Evolutionary conservation across 768 basidiomycete species (phyloP), one percentile per base, ranked within the genome.

Genomic region (Podaxis carcinomalis): DNA sequence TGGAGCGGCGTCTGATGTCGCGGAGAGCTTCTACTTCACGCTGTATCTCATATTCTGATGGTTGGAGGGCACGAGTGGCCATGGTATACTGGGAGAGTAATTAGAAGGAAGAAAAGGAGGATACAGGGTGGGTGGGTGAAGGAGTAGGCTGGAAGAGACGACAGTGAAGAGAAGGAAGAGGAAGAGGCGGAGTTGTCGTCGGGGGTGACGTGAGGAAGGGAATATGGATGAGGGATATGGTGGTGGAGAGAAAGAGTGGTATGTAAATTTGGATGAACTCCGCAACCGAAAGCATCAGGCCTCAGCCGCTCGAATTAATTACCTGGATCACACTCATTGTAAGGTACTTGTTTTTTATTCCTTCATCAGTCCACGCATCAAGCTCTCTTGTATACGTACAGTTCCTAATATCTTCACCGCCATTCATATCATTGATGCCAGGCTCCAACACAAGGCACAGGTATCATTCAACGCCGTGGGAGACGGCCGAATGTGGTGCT

Each of bases 11-110:
- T 61, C 83, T 83, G 66, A 97, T 85, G 75, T 93, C 92, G 65
- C 89, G 84, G 42, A 94, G 80, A 46, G 89, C 88, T 71, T 94
- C 90, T 44, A 92, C 89, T 78, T 94, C 92, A 65, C 91, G 86
- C 70, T 87, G 86, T 64, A 93, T 93, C 75, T 93, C 92, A 72
- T 88, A 85, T 67, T 89, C 84, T 27, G 89, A 91, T 62, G 91
- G 90, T 67, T 92, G 89, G 76, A 91, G 84, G 59, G 74, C 68
- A 63, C 73, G 74, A 44, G 78, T 62, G 56, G 78, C 71, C 79
- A 80, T 79, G 66, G 61, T 51, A 61, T 23, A 62, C 57, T 56
- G 56, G 19, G 52, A 57, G 56, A 21, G 35, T 51, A 57, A 51
- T 54, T 59, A 57, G 57, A 59, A 25, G 25, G n/a, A 42, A 50